phyloP scores from a whole-genome alignment of 2,329 filamentous ascomycete genomes.

The Clarireedia paspali region DNA sequence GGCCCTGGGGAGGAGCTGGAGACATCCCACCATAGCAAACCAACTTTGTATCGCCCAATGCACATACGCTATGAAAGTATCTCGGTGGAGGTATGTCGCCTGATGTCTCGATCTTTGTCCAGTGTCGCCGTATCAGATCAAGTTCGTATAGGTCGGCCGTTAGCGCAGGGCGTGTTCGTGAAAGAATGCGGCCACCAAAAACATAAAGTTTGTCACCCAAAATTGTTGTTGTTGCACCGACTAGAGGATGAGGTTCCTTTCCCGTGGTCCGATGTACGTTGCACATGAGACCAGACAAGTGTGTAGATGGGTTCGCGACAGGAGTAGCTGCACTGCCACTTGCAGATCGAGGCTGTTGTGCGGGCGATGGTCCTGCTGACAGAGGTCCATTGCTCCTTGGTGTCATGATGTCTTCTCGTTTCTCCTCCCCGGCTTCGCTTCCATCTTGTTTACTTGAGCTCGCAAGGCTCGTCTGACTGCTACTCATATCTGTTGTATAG shows the following conservation, averaged over 20 bases:
- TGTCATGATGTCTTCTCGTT: conserved; percentile 37
- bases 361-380: conserved; percentile 51
- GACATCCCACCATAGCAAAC: conserved; percentile 99
- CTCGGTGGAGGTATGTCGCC: conserved; percentile 85
- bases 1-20: conserved; percentile 46
- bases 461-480: conserved; percentile 40
- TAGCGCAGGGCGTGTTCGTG: conserved; percentile 70
- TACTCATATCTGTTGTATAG: conserved; percentile 18
- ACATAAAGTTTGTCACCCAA: conserved; percentile 94
- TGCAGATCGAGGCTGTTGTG: conserved; percentile 34
- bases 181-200: conserved; percentile 85
- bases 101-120: conserved; percentile 78
- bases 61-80: conserved; percentile 96
- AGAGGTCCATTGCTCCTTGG: conserved; percentile 46
- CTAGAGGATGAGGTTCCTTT: conserved; percentile 80
- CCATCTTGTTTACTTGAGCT: conserved; percentile 37
- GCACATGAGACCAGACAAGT: conserved; percentile 60
- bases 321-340: conserved; percentile 34
- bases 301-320: conserved; percentile 37
- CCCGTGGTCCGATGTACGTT: conserved; percentile 82
- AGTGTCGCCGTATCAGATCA: conserved; percentile 83
- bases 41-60: conserved; percentile 87
- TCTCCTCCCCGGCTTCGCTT: conserved; percentile 37
- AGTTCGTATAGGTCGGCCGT: conserved; percentile 91
- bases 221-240: conserved; percentile 92